Percentiles rank a stretch among this genome's conserved stretches.
These are phyloP conservation scores for Lizonia empirigonia DNA, from an alignment of 2,329 filamentous ascomycete species.

Conservation along the genomic window DNA sequence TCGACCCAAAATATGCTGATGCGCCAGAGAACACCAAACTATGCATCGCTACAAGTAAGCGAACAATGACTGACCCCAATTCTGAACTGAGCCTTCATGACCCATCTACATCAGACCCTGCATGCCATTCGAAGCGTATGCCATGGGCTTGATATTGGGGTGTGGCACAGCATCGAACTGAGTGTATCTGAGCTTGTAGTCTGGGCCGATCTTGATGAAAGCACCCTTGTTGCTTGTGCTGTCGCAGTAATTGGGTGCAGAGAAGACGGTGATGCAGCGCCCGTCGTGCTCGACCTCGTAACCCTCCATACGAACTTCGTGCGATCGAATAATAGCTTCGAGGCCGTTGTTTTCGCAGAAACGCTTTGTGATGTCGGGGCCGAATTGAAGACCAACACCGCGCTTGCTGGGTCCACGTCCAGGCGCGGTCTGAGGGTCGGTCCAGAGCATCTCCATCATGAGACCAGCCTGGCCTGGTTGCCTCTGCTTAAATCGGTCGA, in stretches of 20 bases:
- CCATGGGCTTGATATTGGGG: slow-evolving; percentile 92
- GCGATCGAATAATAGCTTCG: slow-evolving; percentile 92
- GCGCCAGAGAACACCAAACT: slow-evolving; percentile 46
- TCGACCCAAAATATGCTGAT: slow-evolving; percentile 35
- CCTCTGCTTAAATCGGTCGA: slow-evolving; percentile 86
- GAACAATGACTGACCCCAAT: slow-evolving; percentile 18
- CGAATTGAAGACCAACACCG: slow-evolving; percentile 95
- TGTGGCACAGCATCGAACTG: slow-evolving; percentile 97
- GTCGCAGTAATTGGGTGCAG: slow-evolving; percentile 95
- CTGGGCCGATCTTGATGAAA: slow-evolving; percentile 93
- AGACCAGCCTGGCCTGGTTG: slow-evolving; percentile 91
- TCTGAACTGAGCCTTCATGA: background rate
- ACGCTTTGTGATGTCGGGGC: slow-evolving; percentile 90
- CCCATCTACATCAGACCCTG: slow-evolving; percentile 70
- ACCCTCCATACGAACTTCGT: slow-evolving; percentile 99
- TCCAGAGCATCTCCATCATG: slow-evolving; percentile 99
- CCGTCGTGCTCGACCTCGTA: slow-evolving; percentile 98
- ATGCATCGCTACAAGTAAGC: slow-evolving; percentile 42
- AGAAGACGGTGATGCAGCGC: slow-evolving; percentile 98
- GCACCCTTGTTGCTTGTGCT: slow-evolving; percentile 97
- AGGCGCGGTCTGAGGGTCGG: slow-evolving; percentile 84
- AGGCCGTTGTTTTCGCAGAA: slow-evolving; percentile 97
- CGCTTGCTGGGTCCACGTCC: slow-evolving; percentile 95
- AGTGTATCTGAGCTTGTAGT: slow-evolving; percentile 89
- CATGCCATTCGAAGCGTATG: slow-evolving; percentile 83